Conservation (phyloP, 2,329 filamentous ascomycete genomes). For the Periconia sp. region DNA sequence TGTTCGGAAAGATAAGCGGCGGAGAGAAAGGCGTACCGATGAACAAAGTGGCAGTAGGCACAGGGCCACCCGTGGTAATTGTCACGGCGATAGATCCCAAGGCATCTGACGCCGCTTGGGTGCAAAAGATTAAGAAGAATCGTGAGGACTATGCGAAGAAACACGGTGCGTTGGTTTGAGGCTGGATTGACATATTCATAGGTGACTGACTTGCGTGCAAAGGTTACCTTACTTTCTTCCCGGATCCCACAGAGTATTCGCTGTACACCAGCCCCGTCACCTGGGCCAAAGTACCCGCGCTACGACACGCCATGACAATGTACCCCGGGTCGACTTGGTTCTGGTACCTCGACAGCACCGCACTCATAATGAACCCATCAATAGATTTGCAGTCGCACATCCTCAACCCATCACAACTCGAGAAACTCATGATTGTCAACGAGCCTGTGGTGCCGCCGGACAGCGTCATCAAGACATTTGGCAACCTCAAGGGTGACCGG, state of each 20-base stretch:
- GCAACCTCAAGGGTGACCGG: slow-evolving; percentile 76
- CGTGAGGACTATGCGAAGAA: slow-evolving; percentile 81
- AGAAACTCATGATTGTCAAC: slow-evolving; percentile 82
- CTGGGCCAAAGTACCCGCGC: slow-evolving; percentile 82
- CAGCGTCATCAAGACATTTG: slow-evolving; percentile 95
- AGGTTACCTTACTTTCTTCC: slow-evolving; percentile 90
- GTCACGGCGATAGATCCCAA: slow-evolving; percentile 82
- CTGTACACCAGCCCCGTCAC: slow-evolving; percentile 62
- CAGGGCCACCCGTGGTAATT: slow-evolving; percentile 68
- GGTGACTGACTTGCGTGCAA: too few relatives aligned
- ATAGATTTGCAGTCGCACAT: slow-evolving; percentile 74
- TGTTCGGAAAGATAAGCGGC: slow-evolving; percentile 40
- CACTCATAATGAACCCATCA: slow-evolving; percentile 85
- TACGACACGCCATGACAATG: slow-evolving; percentile 85
- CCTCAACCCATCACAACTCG: slow-evolving; percentile 70
- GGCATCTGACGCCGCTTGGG: slow-evolving; percentile 70
- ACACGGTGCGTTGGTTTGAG: slow-evolving; percentile 73
- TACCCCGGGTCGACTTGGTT: slow-evolving; percentile 80
- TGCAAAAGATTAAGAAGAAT: slow-evolving; percentile 79
- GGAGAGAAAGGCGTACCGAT: slow-evolving; percentile 20
- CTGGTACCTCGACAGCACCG: slow-evolving; percentile 85
- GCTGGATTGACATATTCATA: too few relatives aligned
- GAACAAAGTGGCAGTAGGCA: slow-evolving; percentile 48
- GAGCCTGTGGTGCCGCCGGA: slow-evolving; percentile 89
- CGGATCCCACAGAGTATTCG: slow-evolving; percentile 77